Evolutionary conservation across 768 basidiomycete genomes (phyloP), one percentile per base, ranked within the genome.

Genomic region (Lactarius quietus): DNA sequence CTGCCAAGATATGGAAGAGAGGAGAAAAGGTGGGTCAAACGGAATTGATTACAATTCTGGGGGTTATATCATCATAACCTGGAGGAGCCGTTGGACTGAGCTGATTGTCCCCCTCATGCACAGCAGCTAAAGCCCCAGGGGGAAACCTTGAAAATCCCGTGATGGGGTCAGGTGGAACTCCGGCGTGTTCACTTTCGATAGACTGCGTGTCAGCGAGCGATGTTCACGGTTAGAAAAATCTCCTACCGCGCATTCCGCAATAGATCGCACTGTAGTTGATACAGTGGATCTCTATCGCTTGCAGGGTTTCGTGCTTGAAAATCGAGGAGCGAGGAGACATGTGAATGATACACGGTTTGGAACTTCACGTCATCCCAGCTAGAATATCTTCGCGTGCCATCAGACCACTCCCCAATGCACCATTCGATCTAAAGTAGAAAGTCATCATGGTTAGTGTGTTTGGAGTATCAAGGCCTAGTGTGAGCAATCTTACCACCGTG

Each of bases 191-290:
- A 58, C 57, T 58, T 2, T n/a, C n/a, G n/a, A 38, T n/a, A 6
- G 6, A 17, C 26, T 28, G 39, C 20, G 28, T 29, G 28, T 28
- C 39, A 20, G 9, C 15, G 3, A 41, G 23, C 3, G 39, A 31
- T 6, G 18, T 6, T 5, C 36, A 12, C 28, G 14, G 5, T 15
- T 12, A 48, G 12, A 10, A n/a, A 33, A 15, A 3, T 3, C 52
- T n/a, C 48, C 10, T 61, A 61, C 59, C 59, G 59, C 20, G 59
- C 59, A 3, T 61, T 38, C 48, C 33, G 48, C 35, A 38, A 31
- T 3, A 61, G 35, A 29, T 61, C 48, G 28, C 48, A 35, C 36
- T 61, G 59, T n/a, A 61, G 48, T 38, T 59, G 31, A n/a, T 61
- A 31, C 26, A 61, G 31, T 8, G 17, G 3, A 18, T 51, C 55